Conservation (phyloP, 116 monocot species). For the Trichopus zeylanicus region DNA sequence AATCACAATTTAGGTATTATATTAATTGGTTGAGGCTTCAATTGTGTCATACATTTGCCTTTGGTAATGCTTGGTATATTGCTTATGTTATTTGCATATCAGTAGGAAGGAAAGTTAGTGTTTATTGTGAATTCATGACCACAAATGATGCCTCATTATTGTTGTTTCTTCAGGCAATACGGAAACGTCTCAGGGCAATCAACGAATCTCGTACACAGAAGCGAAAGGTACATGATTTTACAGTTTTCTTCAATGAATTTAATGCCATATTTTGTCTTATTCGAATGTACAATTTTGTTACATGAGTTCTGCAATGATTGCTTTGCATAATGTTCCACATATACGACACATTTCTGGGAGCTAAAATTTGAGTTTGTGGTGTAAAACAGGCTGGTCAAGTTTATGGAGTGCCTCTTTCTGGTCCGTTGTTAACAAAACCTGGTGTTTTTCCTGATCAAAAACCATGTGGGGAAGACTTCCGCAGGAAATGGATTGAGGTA, state of each 20-base stretch:
- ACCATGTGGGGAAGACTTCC: constrained; percentile 62
- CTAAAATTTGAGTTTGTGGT: constrained; percentile 10
- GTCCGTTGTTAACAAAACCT: constrained; percentile 59
- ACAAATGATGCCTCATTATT: too few species aligned
- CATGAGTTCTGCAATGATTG: neutral
- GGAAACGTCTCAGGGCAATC: constrained; percentile 78
- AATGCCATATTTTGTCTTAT: too few species aligned
- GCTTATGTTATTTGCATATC: neutral
- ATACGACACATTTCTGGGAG: neutral
- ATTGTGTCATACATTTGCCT: neutral
- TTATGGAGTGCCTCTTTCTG: constrained; percentile 96
- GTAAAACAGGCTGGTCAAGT: constrained; percentile 90
- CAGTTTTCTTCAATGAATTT: too few species aligned
- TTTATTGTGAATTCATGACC: too few species aligned
- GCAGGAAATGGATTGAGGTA: constrained; percentile 99
- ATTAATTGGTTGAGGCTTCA: neutral
- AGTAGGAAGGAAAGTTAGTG: neutral
- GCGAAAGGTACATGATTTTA: constrained; percentile 51
- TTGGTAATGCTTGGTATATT: neutral
- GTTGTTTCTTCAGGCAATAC: constrained; percentile 53
- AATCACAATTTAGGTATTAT: neutral
- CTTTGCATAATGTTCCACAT: neutral
- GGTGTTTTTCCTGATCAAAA: constrained; percentile 82
- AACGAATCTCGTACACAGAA: constrained; percentile 97
- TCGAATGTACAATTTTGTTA: neutral